Evolutionary conservation across 2,329 filamentous ascomycete species (phyloP).

Genomic region (Colletotrichum orbiculare): DNA sequence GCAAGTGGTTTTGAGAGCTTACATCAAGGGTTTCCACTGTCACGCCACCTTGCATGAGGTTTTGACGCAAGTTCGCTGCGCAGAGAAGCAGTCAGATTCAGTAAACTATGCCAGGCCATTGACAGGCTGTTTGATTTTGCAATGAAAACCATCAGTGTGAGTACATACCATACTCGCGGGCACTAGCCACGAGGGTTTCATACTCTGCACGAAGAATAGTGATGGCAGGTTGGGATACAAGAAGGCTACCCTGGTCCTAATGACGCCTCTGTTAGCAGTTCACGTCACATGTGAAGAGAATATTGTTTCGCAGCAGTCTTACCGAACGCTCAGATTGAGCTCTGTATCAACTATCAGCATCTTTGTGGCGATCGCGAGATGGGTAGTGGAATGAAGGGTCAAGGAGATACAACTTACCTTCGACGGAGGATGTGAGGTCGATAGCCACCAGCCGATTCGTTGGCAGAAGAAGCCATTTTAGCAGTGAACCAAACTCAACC

Average conservation of each 20-base stretch:
- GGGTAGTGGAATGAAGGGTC: neutral
- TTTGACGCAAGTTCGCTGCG: constrained; percentile 59
- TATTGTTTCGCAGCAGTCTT: too few species aligned
- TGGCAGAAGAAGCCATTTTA: constrained; percentile 41
- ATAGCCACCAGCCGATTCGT: constrained; percentile 49
- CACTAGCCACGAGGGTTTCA: constrained; percentile 63
- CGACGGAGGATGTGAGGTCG: constrained; percentile 69
- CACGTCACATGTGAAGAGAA: neutral
- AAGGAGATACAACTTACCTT: constrained; percentile 58
- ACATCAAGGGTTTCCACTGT: constrained; percentile 58
- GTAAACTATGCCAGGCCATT: too few species aligned
- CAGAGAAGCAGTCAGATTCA: constrained; percentile 22
- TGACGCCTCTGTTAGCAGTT: constrained; percentile 6
- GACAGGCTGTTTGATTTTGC: too few species aligned
- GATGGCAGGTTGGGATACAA: constrained; percentile 50
- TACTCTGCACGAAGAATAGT: constrained; percentile 71
- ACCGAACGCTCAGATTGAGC: constrained; percentile 43
- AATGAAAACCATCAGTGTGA: too few species aligned
- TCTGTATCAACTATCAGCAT: constrained; percentile 36
- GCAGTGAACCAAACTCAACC: neutral
- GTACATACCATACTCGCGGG: constrained; percentile 66
- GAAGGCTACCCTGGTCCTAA: constrained; percentile 38
- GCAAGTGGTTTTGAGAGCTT: constrained; percentile 39
- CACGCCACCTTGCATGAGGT: constrained; percentile 61
- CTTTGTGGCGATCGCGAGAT: constrained; percentile 1